phyloP scores from a whole-genome alignment of 495 filamentous ascomycete species.

The Pyronema domesticum region DNA sequence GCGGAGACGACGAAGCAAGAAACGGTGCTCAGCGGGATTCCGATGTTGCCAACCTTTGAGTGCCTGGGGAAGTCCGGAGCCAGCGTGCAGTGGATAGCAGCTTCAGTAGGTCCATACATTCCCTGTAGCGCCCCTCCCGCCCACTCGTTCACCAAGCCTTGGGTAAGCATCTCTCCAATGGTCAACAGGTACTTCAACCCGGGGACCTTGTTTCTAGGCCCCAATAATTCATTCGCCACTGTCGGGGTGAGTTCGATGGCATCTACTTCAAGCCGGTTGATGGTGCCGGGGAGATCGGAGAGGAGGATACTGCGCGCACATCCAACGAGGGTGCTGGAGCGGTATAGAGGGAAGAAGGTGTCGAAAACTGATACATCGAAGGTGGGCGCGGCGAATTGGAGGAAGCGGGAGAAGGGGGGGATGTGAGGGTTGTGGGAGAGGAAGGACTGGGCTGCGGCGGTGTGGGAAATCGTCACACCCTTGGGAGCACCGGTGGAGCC shows the following conservation, averaged over 20 bases:
- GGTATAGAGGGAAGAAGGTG: conserved; percentile 63
- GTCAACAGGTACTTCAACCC: conserved; percentile 48
- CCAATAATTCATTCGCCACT: conserved; percentile 51
- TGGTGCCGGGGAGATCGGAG: conserved; percentile 46
- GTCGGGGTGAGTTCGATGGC: conserved; percentile 72
- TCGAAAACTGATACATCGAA: conserved; percentile 85
- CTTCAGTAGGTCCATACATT: conserved; percentile 82
- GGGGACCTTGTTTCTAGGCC: conserved; percentile 42
- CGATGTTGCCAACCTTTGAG: conserved; percentile 48
- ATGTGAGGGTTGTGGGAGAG: conserved; percentile 61
- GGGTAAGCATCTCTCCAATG: conserved; percentile 75
- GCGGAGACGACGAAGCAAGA: conserved; percentile 49
- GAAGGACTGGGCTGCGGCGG: conserved; percentile 54
- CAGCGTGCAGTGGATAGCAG: conserved; percentile 58
- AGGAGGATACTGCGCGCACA: conserved; percentile 47
- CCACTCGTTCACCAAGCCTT: conserved; percentile 54
- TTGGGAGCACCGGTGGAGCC: conserved; percentile 82
- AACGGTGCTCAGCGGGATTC: conserved; percentile 54
- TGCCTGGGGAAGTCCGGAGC: conserved; percentile 30
- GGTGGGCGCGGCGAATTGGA: conserved; percentile 73
- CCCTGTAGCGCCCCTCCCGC: conserved; percentile 50
- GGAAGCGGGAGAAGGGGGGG: conserved; percentile 52
- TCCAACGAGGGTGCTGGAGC: conserved; percentile 51
- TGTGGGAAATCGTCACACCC: conserved; percentile 62
- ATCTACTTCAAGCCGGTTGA: conserved; percentile 49